Evolutionary conservation across 805 yeast species (phyloP).

Genomic region (Candida verbasci): DNA sequence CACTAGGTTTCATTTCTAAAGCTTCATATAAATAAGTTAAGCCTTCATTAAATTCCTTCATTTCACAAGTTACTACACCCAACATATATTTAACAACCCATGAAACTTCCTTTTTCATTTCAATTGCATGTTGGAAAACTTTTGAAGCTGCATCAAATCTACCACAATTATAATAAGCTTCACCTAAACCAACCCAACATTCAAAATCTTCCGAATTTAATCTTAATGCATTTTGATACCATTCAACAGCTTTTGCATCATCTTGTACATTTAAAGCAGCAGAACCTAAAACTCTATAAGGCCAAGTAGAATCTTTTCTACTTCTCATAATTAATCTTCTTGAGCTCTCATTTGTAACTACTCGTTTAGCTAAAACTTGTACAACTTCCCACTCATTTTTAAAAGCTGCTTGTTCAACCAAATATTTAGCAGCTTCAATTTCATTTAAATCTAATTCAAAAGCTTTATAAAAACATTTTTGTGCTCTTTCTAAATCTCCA

Average conservation of each 20-base stretch:
- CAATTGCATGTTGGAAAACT: conserved; percentile 67
- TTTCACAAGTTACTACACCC: conserved; percentile 58
- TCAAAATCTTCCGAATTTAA: conserved; percentile 61
- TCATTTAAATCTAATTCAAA: conserved; percentile 82
- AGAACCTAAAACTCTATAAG: conserved; percentile 82
- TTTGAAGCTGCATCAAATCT: conserved; percentile 80
- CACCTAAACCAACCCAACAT: conserved; percentile 97
- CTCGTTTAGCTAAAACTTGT: conserved; percentile 62
- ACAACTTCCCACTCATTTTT: conserved; percentile 81
- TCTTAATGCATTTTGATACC: conserved; percentile 83
- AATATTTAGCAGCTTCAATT: conserved; percentile 63
- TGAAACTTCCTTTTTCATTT: conserved; percentile 32
- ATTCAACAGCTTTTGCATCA: conserved; percentile 76
- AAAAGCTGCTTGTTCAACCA: conserved; percentile 66
- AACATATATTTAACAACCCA: conserved; percentile 66
- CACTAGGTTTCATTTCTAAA: conserved; percentile 40
- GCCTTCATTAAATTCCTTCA: conserved; percentile 66
- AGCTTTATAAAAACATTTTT: conserved; percentile 84
- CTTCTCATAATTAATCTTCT: conserved; percentile 38
- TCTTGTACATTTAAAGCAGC: conserved; percentile 66
- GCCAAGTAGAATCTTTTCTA: conserved; percentile 62
- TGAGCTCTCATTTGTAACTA: conserved; percentile 61
- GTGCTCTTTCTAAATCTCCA: conserved; percentile 63
- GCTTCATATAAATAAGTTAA: conserved; percentile 43
- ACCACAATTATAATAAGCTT: conserved; percentile 83